phyloP scores from a whole-genome alignment of 306 rosid species.

The Vicia sativa region DNA sequence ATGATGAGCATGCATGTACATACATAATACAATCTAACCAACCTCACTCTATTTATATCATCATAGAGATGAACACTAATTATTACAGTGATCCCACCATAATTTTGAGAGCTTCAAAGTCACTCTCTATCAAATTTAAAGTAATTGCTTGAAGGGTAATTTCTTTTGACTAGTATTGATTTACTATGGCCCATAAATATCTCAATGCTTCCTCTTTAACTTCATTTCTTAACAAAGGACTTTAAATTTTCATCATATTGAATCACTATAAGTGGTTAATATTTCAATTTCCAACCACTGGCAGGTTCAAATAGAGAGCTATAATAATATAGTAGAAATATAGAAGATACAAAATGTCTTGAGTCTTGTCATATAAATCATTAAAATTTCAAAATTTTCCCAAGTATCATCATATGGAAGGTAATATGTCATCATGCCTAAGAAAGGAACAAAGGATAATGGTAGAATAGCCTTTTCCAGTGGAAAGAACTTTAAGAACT shows the following conservation, averaged over 20 bases:
- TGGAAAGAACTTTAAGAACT: slow-evolving; percentile 41
- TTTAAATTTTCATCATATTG: slow-evolving; percentile 39
- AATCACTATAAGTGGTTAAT: slow-evolving; percentile 39
- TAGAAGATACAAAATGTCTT: slow-evolving; percentile 4
- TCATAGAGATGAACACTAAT: slow-evolving; percentile 39
- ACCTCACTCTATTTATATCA: slow-evolving; percentile 32
- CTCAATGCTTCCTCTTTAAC: slow-evolving; percentile 63
- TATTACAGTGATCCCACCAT: slow-evolving; percentile 54
- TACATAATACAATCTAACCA: slow-evolving; percentile 23
- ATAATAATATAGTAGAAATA: background rate
- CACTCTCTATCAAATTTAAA: slow-evolving; percentile 55
- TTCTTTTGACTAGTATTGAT: slow-evolving; percentile 62
- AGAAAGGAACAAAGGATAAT: slow-evolving; percentile 42
- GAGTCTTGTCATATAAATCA: slow-evolving; percentile 20
- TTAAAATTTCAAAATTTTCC: slow-evolving; percentile 4
- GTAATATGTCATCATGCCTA: slow-evolving; percentile 52
- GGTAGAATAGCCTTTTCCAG: slow-evolving; percentile 51
- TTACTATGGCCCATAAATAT: slow-evolving; percentile 77
- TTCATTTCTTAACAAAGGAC: slow-evolving; percentile 31
- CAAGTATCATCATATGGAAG: slow-evolving; percentile 31
- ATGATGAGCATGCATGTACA: slow-evolving; percentile 5
- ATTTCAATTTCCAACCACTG: slow-evolving; percentile 53
- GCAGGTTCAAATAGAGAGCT: slow-evolving; percentile 37
- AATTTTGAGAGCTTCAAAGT: slow-evolving; percentile 57
- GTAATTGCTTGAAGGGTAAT: slow-evolving; percentile 50